Base-by-base conservation (phyloP, 306 rosid species). In the Benincasa hispida region DNA sequence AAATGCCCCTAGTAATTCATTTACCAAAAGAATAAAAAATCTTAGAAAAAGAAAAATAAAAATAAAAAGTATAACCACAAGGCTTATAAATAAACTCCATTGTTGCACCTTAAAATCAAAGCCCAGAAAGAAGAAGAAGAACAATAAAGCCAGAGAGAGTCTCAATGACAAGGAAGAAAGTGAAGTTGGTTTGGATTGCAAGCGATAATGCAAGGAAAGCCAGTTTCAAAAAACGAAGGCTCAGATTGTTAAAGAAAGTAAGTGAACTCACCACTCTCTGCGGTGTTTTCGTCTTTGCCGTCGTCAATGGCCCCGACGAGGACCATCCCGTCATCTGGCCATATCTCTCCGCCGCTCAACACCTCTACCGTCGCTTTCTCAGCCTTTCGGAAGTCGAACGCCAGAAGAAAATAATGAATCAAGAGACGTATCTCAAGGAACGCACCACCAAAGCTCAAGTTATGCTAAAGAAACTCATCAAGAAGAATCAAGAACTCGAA, bases 221-320 rank as follows among this genome's bases (percentile, higher is more conserved):
- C 1, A 81, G 76, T 51, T 83, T 83, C 70, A 75, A 58, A 41
- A 83, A 82, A 53, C 74, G 86, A 56, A 81, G 67, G 32, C 57
- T 15, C 1, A 80, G 84, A 11, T 13, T 87, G 39, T 3, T 87
- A 53, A 85, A 87, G 82, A 87, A 87, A 63, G 77, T 81, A 32
- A 72, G 35, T 0, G 88, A 87, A 54, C 80, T 85, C 18, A 65
- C 66, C 21, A 79, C 65, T 42, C 79, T 83, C 0, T 84, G 87
- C 30, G 88, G 63, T 18, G 82, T 84, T 18, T 54, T 24, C 12
- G 86, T 77, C 0, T 80, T 78, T 48, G 28, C 79, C 48, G 32
- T 86, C 28, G 22, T 83, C 24, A 37, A 68, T 21, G 75, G 82
- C 19, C 81, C 81, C 0, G 82, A 58, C 19, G 45, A 54, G 0